Evolutionary conservation across 202 grass and related monocot species (phyloP), one percentile per base, ranked within the genome.

Genomic region (Miscanthus sacchariflorus): DNA sequence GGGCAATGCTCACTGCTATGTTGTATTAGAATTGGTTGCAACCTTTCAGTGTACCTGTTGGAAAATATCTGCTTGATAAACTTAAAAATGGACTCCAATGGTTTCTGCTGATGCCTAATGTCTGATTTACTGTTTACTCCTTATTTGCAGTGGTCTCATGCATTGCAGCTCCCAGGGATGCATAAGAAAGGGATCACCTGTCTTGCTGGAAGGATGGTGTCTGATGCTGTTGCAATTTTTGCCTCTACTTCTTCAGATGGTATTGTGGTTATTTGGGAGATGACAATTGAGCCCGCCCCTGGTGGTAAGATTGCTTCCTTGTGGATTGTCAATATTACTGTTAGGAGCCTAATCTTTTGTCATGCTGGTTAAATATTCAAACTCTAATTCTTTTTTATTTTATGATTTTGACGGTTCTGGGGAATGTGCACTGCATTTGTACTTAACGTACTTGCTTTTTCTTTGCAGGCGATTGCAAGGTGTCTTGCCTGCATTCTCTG

Each of bases 141-240:
- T 90, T 19, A 59, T 89, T 84, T 88, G 82, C 89, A 99, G 97
- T 99, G 93, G 94, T 92, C 89, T 73, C 84, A 82, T 86, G 78
- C 63, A 21, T 92, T 96, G 59, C 90, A 99, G 86, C 85, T 96
- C 72, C 86, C 94, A 82, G 89, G 83, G 82, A 90, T 91, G 78
- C 94, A 96, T 92, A 95, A 96, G 90, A 99, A 95, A 93, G 96
- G 96, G 4, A 77, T 99, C 28, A 99, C 96, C 48, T 99, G 96
- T 78, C 81, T 99, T 88, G 81, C 86, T 86, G 91, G 89, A 77
- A 83, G 91, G 61, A 93, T 95, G 93, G 76, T 95, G 70, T 99
- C 88, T 1, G 67, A 88, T 82, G 85, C 35, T 71, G 42, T 84
- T 86, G 85, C 92, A 40, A 92, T 96, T 83, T 96, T 94, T 28